Evolutionary conservation across 2,329 filamentous ascomycete species (phyloP).

Genomic region (Exserohilum turcica): DNA sequence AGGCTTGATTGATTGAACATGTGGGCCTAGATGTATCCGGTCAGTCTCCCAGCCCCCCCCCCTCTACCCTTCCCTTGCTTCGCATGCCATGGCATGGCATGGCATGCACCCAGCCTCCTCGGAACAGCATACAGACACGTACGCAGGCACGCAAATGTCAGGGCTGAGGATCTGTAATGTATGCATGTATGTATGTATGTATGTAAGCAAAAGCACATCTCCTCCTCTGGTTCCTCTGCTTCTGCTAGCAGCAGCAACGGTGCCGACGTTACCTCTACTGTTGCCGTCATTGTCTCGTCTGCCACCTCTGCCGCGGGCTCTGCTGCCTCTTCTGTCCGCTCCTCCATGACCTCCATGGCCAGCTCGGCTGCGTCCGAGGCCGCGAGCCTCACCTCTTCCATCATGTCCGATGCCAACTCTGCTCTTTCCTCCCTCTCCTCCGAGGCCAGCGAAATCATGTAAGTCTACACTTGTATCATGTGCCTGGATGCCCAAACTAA

Average conservation of each 20-base stretch:
- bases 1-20: no score
- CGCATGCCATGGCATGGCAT: no score
- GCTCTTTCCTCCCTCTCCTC: constrained; percentile 18
- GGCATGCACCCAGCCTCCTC: no score
- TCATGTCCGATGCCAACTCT: constrained; percentile 13
- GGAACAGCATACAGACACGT: no score
- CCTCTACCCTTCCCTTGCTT: no score
- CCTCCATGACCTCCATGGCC: constrained; percentile 12
- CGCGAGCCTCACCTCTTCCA: constrained; percentile 11
- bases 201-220: no score
- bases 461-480: neutral
- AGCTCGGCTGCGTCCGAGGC: neutral
- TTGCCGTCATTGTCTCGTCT: constrained; percentile 21
- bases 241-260: neutral
- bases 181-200: no score
- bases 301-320: constrained; percentile 14
- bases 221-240: no score
- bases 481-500: neutral
- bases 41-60: no score
- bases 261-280: constrained; percentile 5
- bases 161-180: no score
- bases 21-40: no score
- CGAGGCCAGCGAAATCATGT: constrained; percentile 1
- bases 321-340: constrained; percentile 19
- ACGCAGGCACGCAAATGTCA: no score